These are phyloP conservation scores for Vanderwaltozyma verrucispora DNA, from an alignment of 805 yeast genomes.

Conservation along the genomic window DNA sequence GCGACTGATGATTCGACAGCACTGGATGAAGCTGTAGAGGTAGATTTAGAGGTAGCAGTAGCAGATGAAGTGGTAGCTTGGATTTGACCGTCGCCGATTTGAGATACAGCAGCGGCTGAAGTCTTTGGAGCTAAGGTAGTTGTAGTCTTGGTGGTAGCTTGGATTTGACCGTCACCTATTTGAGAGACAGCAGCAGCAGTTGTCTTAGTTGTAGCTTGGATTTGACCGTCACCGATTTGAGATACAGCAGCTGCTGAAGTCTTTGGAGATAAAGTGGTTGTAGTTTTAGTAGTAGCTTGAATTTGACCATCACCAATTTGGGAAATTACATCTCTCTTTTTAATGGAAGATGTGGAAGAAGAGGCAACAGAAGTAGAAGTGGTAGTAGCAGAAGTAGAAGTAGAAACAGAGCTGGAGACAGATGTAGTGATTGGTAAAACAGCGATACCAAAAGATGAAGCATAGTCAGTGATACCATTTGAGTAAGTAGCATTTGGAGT, in stretches of 20 bases:
- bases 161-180: conserved; percentile 1
- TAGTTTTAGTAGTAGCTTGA: conserved; percentile 19
- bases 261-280: conserved; percentile 28
- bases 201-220: conserved; percentile 26
- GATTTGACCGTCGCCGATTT: conserved; percentile 15
- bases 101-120: conserved; percentile 23
- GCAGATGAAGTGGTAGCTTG: conserved; percentile 16
- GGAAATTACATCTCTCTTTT: conserved; percentile 35
- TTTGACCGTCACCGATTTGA: conserved; percentile 35
- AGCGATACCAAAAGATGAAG: conserved; percentile 35
- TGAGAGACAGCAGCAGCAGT: conserved; percentile 34
- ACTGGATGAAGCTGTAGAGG: conserved; percentile 3
- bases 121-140: conserved; percentile 15
- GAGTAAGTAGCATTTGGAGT: conserved; percentile 32
- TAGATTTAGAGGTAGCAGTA: conserved; percentile 19
- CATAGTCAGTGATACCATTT: conserved; percentile 30
- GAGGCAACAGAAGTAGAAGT: conserved; percentile 29
- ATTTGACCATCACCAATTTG: conserved; percentile 9
- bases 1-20: conserved; percentile 26
- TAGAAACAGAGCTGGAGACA: no score
- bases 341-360: conserved; percentile 30
- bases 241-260: conserved; percentile 27
- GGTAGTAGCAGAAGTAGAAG: conserved; percentile 16
- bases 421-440: conserved; percentile 32
- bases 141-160: conserved; percentile 20